phyloP scores from a whole-genome alignment of 176 grass and related monocot species.

The Carex pumila region DNA sequence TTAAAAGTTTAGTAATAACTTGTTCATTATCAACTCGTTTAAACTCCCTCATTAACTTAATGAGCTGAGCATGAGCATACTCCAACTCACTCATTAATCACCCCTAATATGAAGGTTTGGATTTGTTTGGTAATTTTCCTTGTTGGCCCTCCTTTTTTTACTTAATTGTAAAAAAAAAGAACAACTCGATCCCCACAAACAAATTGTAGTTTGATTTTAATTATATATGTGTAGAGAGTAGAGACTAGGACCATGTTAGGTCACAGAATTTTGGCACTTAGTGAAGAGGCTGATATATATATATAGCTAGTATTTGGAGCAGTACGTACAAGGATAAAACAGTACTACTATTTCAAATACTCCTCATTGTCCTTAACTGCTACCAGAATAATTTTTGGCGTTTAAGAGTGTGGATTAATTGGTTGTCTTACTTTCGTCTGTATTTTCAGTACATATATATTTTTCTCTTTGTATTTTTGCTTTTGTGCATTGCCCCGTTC shows the following conservation, averaged over 20 bases:
- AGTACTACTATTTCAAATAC: slow-evolving; percentile 2
- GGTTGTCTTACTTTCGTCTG: slow-evolving; percentile 1
- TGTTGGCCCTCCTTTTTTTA: background rate
- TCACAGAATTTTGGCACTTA: background rate
- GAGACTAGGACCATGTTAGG: background rate
- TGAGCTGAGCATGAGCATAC: too few relatives aligned
- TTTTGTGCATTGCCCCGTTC: background rate
- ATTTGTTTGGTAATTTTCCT: background rate
- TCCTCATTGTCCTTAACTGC: background rate
- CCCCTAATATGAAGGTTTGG: background rate
- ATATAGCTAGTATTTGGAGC: background rate
- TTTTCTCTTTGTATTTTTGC: background rate
- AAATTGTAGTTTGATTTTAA: background rate
- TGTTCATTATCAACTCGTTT: too few relatives aligned
- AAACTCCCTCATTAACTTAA: too few relatives aligned
- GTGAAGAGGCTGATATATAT: slow-evolving; percentile 1
- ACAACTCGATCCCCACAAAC: background rate
- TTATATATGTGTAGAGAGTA: background rate
- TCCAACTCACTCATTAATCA: too few relatives aligned
- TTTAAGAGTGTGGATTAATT: background rate
- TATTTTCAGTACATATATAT: background rate
- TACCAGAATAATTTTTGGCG: background rate
- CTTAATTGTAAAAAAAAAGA: background rate
- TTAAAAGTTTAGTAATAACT: too few relatives aligned
- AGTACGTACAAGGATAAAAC: background rate